Evolutionary conservation across 768 basidiomycete genomes (phyloP), one percentile per base, ranked within the genome.

Genomic region (Boletus insuetus): DNA sequence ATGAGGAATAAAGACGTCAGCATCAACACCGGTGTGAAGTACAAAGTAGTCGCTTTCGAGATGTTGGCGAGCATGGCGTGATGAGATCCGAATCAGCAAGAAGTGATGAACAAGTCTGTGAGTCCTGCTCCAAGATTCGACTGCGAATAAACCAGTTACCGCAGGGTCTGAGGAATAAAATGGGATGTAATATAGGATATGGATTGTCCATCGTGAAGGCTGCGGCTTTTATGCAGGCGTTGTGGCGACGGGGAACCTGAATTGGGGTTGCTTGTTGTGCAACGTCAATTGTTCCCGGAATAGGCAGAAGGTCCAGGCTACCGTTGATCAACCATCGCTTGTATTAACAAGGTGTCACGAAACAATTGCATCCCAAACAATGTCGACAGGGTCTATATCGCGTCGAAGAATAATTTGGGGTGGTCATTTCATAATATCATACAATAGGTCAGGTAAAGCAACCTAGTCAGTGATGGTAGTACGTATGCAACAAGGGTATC

Each of bases 31-130:
- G 87, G 86, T 2, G 87, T 78, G 49, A 91, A 77, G 65, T 85
- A 89, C 49, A 87, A 75, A 50, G 80, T 84, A 60, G 82, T 74
- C 52, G 81, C 79, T 77, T 84, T 89, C 14, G 87, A 85, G 40
- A 89, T 77, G 60, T 82, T 80, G 56, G 83, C 74, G 64, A 91
- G 83, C 90, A 91, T 92, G 45, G 35, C 48, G 29, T 19, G 29
- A 43, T 10, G 41, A 53, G 19, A 35, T 46, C 2, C 3, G 39
- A 29, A 29, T 37, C 35, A 14, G 13, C 0, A 55, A 54, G 42
- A 40, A 51, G 19, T 46, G 39, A 52, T 55, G 20, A 48, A 52
- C 24, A 42, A 48, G 64, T 13, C 13, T 37, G 13, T 37, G 38
- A 53, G 66, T 49, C 60, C 64, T 55, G 67, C 64, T 69, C 66